These are phyloP conservation scores for Geotrichum citri-aurantii DNA, from an alignment of 1,139 yeast species.

Conservation along the genomic window DNA sequence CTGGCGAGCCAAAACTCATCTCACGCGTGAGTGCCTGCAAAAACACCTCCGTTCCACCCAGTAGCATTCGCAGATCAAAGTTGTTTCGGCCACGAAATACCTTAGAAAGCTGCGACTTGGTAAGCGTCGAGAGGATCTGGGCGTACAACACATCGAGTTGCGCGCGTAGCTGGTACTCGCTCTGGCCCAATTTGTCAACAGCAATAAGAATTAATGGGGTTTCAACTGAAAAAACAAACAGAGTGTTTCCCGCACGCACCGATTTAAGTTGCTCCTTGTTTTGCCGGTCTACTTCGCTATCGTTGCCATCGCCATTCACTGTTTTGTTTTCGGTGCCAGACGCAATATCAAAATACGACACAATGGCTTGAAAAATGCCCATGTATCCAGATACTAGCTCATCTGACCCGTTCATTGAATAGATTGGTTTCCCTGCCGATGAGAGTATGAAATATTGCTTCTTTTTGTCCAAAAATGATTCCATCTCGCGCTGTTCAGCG, in stretches of 20 bases:
- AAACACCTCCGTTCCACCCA: conserved; percentile 62
- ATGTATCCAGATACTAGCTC: conserved; percentile 65
- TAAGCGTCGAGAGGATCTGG: conserved; percentile 72
- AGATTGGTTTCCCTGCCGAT: conserved; percentile 89
- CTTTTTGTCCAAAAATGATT: conserved; percentile 41
- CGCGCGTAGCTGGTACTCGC: conserved; percentile 49
- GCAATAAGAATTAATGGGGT: conserved; percentile 74
- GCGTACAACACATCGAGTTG: conserved; percentile 74
- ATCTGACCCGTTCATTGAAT: conserved; percentile 72
- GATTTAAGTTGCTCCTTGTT: conserved; percentile 24
- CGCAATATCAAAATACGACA: conserved; percentile 51
- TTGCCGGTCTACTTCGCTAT: background rate
- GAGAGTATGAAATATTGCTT: conserved; percentile 83
- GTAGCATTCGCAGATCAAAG: conserved; percentile 71
- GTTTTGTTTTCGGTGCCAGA: conserved; percentile 3
- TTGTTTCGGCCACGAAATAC: conserved; percentile 69
- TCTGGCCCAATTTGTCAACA: conserved; percentile 52
- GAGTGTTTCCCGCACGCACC: conserved; percentile 37
- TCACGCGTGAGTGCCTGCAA: conserved; percentile 57
- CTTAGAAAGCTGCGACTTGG: conserved; percentile 64
- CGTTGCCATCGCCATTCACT: conserved; percentile 3
- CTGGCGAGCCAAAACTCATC: conserved; percentile 49
- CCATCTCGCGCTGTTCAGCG: conserved; percentile 24
- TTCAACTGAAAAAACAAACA: conserved; percentile 57
- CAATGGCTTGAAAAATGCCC: conserved; percentile 57